Percentiles rank a stretch among this genome's conserved stretches.
These are phyloP conservation scores for Kwoniella heveanensis DNA, from an alignment of 768 basidiomycete species.

Conservation along the genomic window DNA sequence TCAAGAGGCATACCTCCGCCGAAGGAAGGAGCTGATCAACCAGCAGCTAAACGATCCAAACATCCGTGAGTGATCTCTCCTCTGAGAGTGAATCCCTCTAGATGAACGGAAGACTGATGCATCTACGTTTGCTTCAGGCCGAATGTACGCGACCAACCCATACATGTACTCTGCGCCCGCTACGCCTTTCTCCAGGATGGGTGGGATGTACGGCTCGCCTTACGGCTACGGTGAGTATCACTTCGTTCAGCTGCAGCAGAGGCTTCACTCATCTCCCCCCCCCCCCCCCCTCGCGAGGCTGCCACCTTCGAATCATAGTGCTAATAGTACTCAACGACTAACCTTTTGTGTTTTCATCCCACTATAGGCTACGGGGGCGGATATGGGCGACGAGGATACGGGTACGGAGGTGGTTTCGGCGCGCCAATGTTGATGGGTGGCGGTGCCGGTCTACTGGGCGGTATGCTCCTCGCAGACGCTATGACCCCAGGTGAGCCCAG, in stretches of 20 bases:
- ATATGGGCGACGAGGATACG: slow-evolving; percentile 30
- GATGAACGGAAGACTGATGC: not conserved
- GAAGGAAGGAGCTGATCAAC: slow-evolving; percentile 39
- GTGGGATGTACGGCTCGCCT: slow-evolving; percentile 23
- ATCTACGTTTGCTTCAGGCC: slow-evolving; percentile 21
- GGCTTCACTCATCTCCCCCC: too few species aligned
- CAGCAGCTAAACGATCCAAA: slow-evolving; percentile 38
- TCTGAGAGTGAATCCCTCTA: not conserved
- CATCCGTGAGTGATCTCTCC: slow-evolving; percentile 32
- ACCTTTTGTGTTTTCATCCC: not conserved
- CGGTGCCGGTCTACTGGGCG: slow-evolving; percentile 32
- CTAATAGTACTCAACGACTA: not conserved
- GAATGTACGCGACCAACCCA: slow-evolving; percentile 37
- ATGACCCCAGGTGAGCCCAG: slow-evolving; percentile 19
- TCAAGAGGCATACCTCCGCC: slow-evolving; percentile 34
- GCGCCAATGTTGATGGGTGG: slow-evolving; percentile 24
- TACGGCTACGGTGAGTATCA: slow-evolving; percentile 46
- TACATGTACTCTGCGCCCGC: slow-evolving; percentile 41
- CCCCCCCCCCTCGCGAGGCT: too few species aligned
- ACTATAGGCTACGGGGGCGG: slow-evolving; percentile 31
- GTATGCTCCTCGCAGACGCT: slow-evolving; percentile 21
- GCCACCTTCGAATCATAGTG: too few species aligned
- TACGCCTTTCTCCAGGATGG: slow-evolving; percentile 28
- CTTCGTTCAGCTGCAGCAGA: not conserved
- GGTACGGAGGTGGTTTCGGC: slow-evolving; percentile 27